Base-by-base conservation (phyloP, 768 basidiomycete genomes). In the Cystofilobasidium capitatum region DNA sequence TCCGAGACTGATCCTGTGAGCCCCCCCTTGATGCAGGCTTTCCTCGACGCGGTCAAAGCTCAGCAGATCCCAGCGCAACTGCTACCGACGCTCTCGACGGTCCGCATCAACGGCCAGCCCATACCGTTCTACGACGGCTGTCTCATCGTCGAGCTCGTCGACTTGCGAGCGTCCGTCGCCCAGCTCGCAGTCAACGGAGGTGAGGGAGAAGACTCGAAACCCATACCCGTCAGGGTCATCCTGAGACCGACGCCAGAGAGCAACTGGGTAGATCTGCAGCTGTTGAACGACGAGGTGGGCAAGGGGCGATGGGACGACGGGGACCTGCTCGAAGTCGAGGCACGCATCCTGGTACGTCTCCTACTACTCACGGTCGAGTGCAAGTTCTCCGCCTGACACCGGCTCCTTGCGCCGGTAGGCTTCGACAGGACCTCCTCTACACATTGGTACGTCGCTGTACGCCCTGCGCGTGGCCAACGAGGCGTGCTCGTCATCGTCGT, bases 61-160 rank as follows among this genome's bases (percentile, higher is more conserved):
- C 79, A 79, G 61, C 74, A 74, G 60, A 76, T 79, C 29, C 78
- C 79, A 6, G 71, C 74, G 8, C 71, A 74, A 45, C 73, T 79
- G 58, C 72, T 79, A 4, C 75, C 77, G 33, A 74, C 76, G 35
- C 69, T 79, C 33, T 58, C 66, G 37, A 76, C 78, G 65, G 73
- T 75, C 61, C 71, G 70, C 4, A 35, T 39, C 20, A 76, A 78
- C 71, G 73, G 75, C 44, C 69, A 68, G 2, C 69, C 72, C 20
- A 64, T 72, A 14, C 71, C 72, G 7, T 71, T 73, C 55, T 71
- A 72, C 10, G 71, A 75, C 57, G 78, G 78, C 13, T 79, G 79
- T 68, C 72, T 79, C 22, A 78, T 79, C 24, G 77, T 80, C 60
- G 79, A 80, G 66, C 73, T 80, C n/a, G 77, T 78, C 70, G 79